Percentiles rank a stretch among this genome's conserved stretches.
Conservation (phyloP, 2,329 filamentous ascomycete genomes). For the Epichloe brachyelytri region DNA sequence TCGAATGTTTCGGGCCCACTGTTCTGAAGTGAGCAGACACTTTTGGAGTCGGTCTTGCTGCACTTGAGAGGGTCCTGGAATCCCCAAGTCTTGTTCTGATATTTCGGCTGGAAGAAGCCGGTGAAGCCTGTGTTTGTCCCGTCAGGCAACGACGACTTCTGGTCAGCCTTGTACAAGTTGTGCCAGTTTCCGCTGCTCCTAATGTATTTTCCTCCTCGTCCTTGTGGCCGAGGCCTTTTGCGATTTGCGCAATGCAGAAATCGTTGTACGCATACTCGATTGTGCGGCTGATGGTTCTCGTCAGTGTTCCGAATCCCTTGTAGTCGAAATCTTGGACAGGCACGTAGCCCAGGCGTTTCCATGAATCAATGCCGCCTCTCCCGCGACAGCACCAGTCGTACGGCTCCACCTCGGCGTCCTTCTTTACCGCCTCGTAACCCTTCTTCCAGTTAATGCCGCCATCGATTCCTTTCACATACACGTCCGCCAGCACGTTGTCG, state of each 20-base stretch:
- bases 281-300: slow-evolving; percentile 57
- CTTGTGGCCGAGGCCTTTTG: slow-evolving; percentile 39
- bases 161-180: slow-evolving; percentile 49
- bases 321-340: slow-evolving; percentile 56
- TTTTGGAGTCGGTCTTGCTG: slow-evolving; percentile 37
- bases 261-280: slow-evolving; percentile 72
- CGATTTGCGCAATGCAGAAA: slow-evolving; percentile 54
- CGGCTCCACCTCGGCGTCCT: slow-evolving; percentile 60
- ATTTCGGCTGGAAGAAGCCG: slow-evolving; percentile 59
- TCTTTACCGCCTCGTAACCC: slow-evolving; percentile 57
- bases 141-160: slow-evolving; percentile 38
- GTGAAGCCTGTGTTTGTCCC: slow-evolving; percentile 50
- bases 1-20: slow-evolving; percentile 59
- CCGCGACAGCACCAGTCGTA: slow-evolving; percentile 58
- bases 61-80: slow-evolving; percentile 56
- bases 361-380: slow-evolving; percentile 56
- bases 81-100: slow-evolving; percentile 54
- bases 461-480: slow-evolving; percentile 51
- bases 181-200: slow-evolving; percentile 51
- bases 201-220: slow-evolving; percentile 47
- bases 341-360: slow-evolving; percentile 61
- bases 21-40: slow-evolving; percentile 46
- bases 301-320: slow-evolving; percentile 54
- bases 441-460: slow-evolving; percentile 51
- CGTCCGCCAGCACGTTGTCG: slow-evolving; percentile 55